Percentiles rank a stretch among this genome's conserved stretches.
phyloP scores from a whole-genome alignment of 192 early-diverging fungal species.

The Coemansia furcata region DNA sequence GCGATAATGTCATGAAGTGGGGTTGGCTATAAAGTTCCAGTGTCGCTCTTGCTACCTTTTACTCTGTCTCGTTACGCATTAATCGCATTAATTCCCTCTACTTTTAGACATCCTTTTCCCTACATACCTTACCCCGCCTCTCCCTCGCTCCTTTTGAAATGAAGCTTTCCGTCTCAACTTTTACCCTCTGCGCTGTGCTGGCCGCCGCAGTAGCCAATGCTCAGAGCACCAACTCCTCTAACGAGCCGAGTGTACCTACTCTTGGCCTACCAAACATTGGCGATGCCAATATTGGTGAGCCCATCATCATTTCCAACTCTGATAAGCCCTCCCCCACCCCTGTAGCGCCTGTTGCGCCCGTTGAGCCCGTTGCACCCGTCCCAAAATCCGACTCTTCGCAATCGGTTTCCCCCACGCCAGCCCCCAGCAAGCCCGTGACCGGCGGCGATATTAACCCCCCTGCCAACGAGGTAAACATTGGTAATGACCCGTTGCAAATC shows the following conservation, averaged over 20 bases:
- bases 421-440: not conserved
- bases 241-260: not conserved
- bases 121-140: not conserved
- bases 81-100: not conserved
- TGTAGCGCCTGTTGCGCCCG: no score
- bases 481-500: not conserved
- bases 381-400: not conserved
- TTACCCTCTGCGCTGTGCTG: conserved; percentile 29
- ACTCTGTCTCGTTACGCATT: not conserved
- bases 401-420: not conserved
- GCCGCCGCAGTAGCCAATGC: conserved; percentile 22
- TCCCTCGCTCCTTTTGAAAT: conserved; percentile 8
- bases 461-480: conserved; percentile 1
- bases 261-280: not conserved
- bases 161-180: conserved; percentile 28
- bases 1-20: not conserved
- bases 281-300: conserved; percentile 3
- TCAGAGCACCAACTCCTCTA: conserved; percentile 8
- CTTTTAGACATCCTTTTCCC: not conserved
- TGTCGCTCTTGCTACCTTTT: not conserved
- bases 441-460: not conserved
- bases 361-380: not conserved
- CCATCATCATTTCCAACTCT: conserved; percentile 6
- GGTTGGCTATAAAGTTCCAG: not conserved
- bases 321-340: not conserved